phyloP scores from a whole-genome alignment of 306 rosid genomes.

The Benincasa hispida region DNA sequence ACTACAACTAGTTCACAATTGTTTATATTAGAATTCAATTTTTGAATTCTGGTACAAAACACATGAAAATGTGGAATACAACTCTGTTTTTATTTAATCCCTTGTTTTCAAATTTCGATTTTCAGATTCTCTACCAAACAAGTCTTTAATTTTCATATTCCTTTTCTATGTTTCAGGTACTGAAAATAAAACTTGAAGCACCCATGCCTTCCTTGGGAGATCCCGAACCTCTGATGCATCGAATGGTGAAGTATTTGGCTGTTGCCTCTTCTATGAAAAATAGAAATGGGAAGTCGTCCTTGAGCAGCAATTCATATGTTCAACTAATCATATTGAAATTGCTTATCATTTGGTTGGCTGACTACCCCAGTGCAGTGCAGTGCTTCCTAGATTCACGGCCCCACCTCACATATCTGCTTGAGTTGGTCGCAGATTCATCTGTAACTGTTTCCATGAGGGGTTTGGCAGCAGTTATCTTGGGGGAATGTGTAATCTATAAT shows the following conservation, averaged over 20 bases:
- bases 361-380: slow-evolving; percentile 69
- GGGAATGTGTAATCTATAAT: slow-evolving; percentile 88
- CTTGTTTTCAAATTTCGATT: too few species aligned
- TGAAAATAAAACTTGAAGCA: slow-evolving; percentile 70
- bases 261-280: slow-evolving; percentile 69
- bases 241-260: slow-evolving; percentile 77
- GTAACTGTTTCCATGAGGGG: slow-evolving; percentile 66
- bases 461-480: slow-evolving; percentile 70
- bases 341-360: slow-evolving; percentile 74
- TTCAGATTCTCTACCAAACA: too few species aligned
- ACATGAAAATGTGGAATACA: too few species aligned
- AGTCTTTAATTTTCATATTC: not conserved
- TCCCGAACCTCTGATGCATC: slow-evolving; percentile 77
- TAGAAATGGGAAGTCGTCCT: slow-evolving; percentile 51
- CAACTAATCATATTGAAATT: slow-evolving; percentile 65
- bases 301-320: slow-evolving; percentile 38
- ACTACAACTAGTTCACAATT: too few species aligned
- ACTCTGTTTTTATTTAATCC: too few species aligned
- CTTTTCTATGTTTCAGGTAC: slow-evolving; percentile 36
- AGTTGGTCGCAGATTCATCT: slow-evolving; percentile 60
- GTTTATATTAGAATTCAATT: too few species aligned
- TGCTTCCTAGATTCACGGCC: slow-evolving; percentile 91
- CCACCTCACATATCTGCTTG: slow-evolving; percentile 80
- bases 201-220: slow-evolving; percentile 63
- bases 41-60: too few species aligned